Evolutionary conservation across 768 basidiomycete genomes (phyloP), one percentile per base, ranked within the genome.

Genomic region (Tricholoma matsutake): DNA sequence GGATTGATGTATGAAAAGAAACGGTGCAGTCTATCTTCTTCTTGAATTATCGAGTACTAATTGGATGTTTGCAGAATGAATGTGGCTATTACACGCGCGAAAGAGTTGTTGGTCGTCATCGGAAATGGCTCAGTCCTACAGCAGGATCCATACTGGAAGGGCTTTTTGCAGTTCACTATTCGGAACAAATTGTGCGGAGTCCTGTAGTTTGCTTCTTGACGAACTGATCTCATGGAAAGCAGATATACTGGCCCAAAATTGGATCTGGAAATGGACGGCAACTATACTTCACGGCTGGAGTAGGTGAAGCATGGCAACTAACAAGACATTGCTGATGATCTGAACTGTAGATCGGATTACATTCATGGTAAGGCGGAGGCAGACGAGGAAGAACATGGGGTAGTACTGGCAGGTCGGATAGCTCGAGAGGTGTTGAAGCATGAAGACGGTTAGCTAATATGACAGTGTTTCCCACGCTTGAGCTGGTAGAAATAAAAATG

Each of bases 71-170:
- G 25, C 54, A 83, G 82, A 61, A 81, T 83, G 81, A 83, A 83
- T 59, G 82, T 82, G 7, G 79, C 80, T 9, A 81, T 83, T 29
- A 82, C 82, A 2, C 80, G 82, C n/a, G 82, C 82, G 3, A 82
- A 78, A 61, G 80, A 82, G 61, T 74, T 83, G n/a, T 62, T 83
- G 18, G 72, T 83, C 6, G 76, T 83, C 16, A 72, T 82, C 53
- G 82, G 82, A 8, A 82, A 81, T 63, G 79, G 73, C 13, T 62
- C 61, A 0, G 69, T 81, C 3, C 71, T 82, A 3, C 73, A 77
- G 60, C 69, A 69, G 16, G 82, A 83, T 68, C 77, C 81, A 1
- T 82, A 81, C 60, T 83, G 82, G 82, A 78, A 78, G 67, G 76
- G 76, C 18, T 82, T 81, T 62, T 64, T 83, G 45, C 78, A 82